phyloP scores from a whole-genome alignment of 306 rosid species.

The Cyclanthera cordifolia region DNA sequence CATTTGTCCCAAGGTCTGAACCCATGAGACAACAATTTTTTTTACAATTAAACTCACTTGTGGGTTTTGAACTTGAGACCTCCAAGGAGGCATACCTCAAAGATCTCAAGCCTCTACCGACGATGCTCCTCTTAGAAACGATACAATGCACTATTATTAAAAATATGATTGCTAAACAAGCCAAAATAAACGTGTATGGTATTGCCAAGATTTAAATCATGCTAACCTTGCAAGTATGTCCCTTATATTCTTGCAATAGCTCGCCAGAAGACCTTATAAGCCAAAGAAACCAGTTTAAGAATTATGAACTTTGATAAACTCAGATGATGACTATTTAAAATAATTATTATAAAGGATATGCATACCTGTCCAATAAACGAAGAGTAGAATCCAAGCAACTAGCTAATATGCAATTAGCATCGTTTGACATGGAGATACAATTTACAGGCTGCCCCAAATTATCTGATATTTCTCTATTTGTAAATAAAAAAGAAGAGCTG shows the following conservation, averaged over 20 bases:
- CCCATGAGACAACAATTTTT: no score
- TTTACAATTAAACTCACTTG: no score
- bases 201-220: not conserved
- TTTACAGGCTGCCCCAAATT: slow-evolving; percentile 82
- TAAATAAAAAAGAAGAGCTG: not conserved
- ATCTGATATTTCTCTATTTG: slow-evolving; percentile 62
- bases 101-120: no score
- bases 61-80: no score
- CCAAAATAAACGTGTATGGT: not conserved
- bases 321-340: no score
- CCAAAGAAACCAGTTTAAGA: slow-evolving; percentile 12
- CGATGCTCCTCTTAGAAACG: not conserved
- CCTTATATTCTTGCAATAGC: slow-evolving; percentile 71
- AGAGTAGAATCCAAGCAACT: slow-evolving; percentile 74
- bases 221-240: slow-evolving; percentile 77
- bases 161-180: not conserved
- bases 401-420: slow-evolving; percentile 75
- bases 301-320: not conserved
- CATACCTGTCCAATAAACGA: slow-evolving; percentile 68
- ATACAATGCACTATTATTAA: not conserved
- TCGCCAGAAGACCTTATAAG: slow-evolving; percentile 66
- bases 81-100: no score
- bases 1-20: no score
- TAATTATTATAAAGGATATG: not conserved
- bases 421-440: slow-evolving; percentile 87